These are phyloP conservation scores for Fragosphaeria purpurea DNA, from an alignment of 2,329 filamentous ascomycete genomes.

Conservation along the genomic window DNA sequence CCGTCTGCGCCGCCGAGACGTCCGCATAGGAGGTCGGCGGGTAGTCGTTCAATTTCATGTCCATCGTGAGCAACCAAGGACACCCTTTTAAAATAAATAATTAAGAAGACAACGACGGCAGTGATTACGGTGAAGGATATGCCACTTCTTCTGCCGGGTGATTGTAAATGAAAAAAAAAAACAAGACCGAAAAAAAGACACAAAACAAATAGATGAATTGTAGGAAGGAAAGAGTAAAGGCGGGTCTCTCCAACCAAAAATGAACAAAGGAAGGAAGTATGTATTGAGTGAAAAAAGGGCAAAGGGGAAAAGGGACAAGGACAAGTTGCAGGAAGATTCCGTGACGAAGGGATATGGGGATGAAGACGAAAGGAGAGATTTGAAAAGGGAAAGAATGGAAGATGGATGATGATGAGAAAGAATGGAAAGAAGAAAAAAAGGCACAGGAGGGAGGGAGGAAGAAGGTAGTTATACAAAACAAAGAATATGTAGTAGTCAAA, in stretches of 20 bases:
- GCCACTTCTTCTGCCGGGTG: too few species aligned
- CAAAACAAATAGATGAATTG: background rate
- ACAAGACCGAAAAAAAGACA: background rate
- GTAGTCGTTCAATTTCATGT: slow-evolving; percentile 29
- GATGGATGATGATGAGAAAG: slow-evolving; percentile 8
- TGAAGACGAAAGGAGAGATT: background rate
- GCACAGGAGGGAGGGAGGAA: background rate
- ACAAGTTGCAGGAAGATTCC: too few species aligned
- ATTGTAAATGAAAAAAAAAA: too few species aligned
- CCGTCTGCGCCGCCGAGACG: too few species aligned
- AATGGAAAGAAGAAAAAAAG: slow-evolving; percentile 6
- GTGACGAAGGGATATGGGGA: background rate
- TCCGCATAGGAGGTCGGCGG: slow-evolving; percentile 2
- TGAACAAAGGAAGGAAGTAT: background rate
- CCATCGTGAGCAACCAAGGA: slow-evolving; percentile 12
- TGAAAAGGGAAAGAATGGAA: background rate
- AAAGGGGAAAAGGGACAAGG: slow-evolving; percentile 1
- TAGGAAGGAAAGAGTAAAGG: background rate
- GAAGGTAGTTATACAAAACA: slow-evolving; percentile 3
- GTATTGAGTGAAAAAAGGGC: background rate
- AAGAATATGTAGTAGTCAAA: too few species aligned
- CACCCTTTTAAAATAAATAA: too few species aligned
- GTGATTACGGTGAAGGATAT: too few species aligned
- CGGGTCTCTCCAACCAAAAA: too few species aligned
- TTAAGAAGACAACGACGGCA: too few species aligned